Conservation (phyloP, 305 asterid genomes). For the Fraxinus xanthoxyloides region DNA sequence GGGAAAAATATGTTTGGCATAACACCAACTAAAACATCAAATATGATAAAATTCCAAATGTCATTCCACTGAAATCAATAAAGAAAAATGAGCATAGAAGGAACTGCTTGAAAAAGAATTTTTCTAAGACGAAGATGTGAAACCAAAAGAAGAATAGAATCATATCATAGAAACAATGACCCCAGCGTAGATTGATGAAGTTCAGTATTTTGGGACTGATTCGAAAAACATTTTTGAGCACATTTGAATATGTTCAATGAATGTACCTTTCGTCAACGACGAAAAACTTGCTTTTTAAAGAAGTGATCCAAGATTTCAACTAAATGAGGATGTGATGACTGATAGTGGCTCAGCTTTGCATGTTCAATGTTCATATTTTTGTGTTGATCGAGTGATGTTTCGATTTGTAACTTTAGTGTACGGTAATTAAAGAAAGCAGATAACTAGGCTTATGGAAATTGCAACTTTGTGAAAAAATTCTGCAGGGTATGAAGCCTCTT, state of each 20-base stretch:
- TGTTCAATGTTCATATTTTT: conserved; percentile 1
- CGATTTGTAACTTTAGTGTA: background rate
- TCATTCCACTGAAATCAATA: background rate
- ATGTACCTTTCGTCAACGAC: background rate
- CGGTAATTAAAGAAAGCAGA: background rate
- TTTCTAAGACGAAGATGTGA: conserved; percentile 8
- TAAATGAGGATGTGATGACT: conserved; percentile 8
- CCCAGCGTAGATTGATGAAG: background rate
- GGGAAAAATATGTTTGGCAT: background rate
- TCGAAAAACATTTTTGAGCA: background rate
- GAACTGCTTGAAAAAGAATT: background rate
- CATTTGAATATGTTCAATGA: background rate
- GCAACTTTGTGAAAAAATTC: conserved; percentile 17
- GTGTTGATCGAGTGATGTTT: background rate
- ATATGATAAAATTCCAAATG: background rate
- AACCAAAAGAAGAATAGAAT: background rate
- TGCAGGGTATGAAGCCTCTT: conserved; percentile 66
- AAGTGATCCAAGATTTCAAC: background rate
- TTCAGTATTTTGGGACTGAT: background rate
- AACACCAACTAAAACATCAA: background rate
- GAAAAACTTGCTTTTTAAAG: background rate
- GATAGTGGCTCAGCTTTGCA: background rate
- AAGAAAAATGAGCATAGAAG: background rate
- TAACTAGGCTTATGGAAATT: background rate
- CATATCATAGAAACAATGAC: background rate